Conservation (phyloP, 1,284 basidiomycete genomes). For the Irpex lacteus region DNA sequence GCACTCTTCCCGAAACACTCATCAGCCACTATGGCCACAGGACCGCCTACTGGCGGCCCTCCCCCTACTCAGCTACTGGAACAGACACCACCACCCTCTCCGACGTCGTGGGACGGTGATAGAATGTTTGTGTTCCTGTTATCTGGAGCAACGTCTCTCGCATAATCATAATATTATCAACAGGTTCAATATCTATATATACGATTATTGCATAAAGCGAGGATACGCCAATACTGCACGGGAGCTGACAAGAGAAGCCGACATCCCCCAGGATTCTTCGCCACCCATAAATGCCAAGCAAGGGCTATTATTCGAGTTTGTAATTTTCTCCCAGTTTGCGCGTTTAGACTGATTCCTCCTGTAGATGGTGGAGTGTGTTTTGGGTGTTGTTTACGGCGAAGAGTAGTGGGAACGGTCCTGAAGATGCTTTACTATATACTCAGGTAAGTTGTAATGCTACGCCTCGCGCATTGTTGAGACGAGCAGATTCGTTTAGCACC, state of each 20-base stretch:
- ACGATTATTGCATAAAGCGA: slow-evolving; percentile 78
- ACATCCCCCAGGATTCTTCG: slow-evolving; percentile 51
- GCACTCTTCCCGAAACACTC: background rate
- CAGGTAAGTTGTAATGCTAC: slow-evolving; percentile 45
- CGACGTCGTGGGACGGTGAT: slow-evolving; percentile 53
- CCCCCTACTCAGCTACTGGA: slow-evolving; percentile 8
- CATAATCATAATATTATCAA: background rate
- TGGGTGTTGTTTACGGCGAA: slow-evolving; percentile 81
- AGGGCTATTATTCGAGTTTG: slow-evolving; percentile 78
- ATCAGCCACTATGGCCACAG: slow-evolving; percentile 23
- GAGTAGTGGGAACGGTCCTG: slow-evolving; percentile 55
- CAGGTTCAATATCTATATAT: slow-evolving; percentile 85
- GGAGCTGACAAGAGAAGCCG: slow-evolving; percentile 62
- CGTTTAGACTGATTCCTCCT: slow-evolving; percentile 2
- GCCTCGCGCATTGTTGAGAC: slow-evolving; percentile 3
- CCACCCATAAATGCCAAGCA: slow-evolving; percentile 81
- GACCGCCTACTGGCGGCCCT: slow-evolving; percentile 14
- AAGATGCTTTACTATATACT: slow-evolving; percentile 69
- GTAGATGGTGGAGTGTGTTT: slow-evolving; percentile 84
- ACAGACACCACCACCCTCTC: slow-evolving; percentile 21
- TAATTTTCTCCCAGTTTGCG: slow-evolving; percentile 19
- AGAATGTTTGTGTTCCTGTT: slow-evolving; percentile 39
- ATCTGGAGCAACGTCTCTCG: slow-evolving; percentile 6
- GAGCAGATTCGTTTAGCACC: slow-evolving; percentile 31
- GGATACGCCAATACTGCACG: slow-evolving; percentile 68